Evolutionary conservation across 1,284 basidiomycete species (phyloP), one percentile per base, ranked within the genome.

Genomic region (Sanghuangporus sanghuang): DNA sequence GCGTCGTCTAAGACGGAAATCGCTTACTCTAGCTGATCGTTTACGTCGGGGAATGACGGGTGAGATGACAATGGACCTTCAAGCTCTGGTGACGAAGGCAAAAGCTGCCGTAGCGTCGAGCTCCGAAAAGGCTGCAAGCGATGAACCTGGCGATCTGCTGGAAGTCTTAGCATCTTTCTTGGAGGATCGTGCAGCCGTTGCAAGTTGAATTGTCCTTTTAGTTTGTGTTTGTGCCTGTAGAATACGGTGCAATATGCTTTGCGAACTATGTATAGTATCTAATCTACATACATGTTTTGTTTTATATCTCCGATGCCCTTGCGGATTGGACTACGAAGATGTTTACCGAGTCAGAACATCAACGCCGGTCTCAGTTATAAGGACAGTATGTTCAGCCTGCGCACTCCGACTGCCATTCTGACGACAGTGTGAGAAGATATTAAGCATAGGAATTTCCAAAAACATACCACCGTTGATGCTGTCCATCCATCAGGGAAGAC

Each of bases 401-500:
- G 93, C 92, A 54, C 86, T 85, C 14, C 93, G 81, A 1, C 90
- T 90, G 58, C 90, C 90, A 68, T 83, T 83, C 84, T 86, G 46
- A 27, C 27, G n/a, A 42, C n/a, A 18, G 14, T 4, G 39, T 39
- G 35, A 49, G 44, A 16, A n/a, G 40, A 11, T 42, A 46, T 18
- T n/a, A 7, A 11, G 21, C 21, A 21, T 38, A 52, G 3, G 32
- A 38, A 23, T 32, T 9, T 21, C 39, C 38, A 36, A 18, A 38
- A 49, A 21, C 6, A 21, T 72, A 86, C 92, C 77, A 90, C 85
- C 0, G 93, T 93, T 0, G 90, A 88, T 40, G 88, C 85, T 2
- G 92, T 94, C 93, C 93, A 95, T 36, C 90, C 92, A 71, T 95
- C 93, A 2, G 90, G 91, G 73, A 91, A 95, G 64, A 92, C 83